Percentiles rank a stretch among this genome's conserved stretches.
Evolutionary conservation across 1,284 basidiomycete genomes (phyloP).

Genomic region (Coniferiporia weirii): DNA sequence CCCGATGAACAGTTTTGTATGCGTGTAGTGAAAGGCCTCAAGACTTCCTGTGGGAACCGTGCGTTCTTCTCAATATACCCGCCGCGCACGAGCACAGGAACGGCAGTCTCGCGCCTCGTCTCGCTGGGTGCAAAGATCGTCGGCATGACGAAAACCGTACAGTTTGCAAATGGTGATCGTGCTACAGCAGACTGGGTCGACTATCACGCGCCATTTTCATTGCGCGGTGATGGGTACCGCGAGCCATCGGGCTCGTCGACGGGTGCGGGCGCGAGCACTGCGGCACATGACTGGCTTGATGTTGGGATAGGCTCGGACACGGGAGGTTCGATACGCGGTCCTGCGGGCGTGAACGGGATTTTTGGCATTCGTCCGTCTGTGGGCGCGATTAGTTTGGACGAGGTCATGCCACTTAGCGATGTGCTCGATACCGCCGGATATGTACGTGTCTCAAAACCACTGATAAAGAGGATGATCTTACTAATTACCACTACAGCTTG

Average conservation of each 20-base stretch:
- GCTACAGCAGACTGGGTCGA: conserved; percentile 50
- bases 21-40: conserved; percentile 4
- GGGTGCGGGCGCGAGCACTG: conserved; percentile 35
- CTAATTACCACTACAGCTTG: not conserved
- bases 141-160: conserved; percentile 49
- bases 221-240: conserved; percentile 48
- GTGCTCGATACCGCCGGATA: conserved; percentile 28
- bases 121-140: conserved; percentile 45
- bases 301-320: conserved; percentile 38
- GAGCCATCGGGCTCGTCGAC: conserved; percentile 38
- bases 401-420: conserved; percentile 35
- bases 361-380: conserved; percentile 36
- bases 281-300: conserved; percentile 37
- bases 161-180: conserved; percentile 51
- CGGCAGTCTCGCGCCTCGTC: conserved; percentile 41
- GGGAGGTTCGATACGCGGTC: conserved; percentile 37
- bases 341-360: conserved; percentile 36
- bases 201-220: conserved; percentile 47
- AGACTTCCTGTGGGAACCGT: conserved; percentile 11
- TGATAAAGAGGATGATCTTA: no score
- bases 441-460: conserved; percentile 24
- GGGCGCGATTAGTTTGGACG: conserved; percentile 33
- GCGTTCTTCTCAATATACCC: conserved; percentile 13
- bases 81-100: conserved; percentile 29
- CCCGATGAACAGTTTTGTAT: not conserved